Base-by-base conservation (phyloP, 164 flowering plant species). In the Chimonanthus salicifolius region DNA sequence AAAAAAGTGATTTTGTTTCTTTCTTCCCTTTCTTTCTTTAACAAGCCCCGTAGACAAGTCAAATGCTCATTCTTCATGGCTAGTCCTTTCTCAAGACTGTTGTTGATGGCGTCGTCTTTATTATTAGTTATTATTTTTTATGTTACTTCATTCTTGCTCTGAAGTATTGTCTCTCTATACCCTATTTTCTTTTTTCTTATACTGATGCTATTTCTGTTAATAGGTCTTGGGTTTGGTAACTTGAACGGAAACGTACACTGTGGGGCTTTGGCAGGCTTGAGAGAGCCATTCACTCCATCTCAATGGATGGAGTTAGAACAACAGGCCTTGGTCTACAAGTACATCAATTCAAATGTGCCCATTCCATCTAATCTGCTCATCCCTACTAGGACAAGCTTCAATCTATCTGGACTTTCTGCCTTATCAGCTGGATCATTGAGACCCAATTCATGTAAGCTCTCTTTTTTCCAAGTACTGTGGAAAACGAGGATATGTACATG, bases 281-380 rank as follows among this genome's bases (percentile, higher is more conserved):
- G 88, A 83, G 95, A 94, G 10, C 90, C 90, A 72, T 92, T 94
- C 68, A 90, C 96, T 49, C 90, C 89, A 68, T 86, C 93, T 49
- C 98, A 94, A 58, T 94, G 96, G 97, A 79, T 89, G 87, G 97
- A 94, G 84, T 84, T 94, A 0, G 96, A 94, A 76, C 93, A 88
- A 65, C 98, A 94, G 78, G 92, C 96, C 54, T 80, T 92, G 89
- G 92, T 94, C 85, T 92, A 85, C 88, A 92, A 90, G 67, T 85
- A 89, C 85, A 85, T 94, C 63, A 86, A 80, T 78, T 87, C 96
- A 66, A 88, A 89, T 79, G 82, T 82, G 18, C 91, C 94, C 21
- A 76, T 94, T 8, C 98, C 98, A 18, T 78, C 96, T 58, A 84
- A 84, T 83, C 84, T 94, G 47, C 91, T 94, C 75, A 81, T 84